A percentile compares a stretch with the other conserved stretches of the same genome.
Evolutionary conservation across 306 rosid species (phyloP).

Genomic region (Lathyrus sativus): DNA sequence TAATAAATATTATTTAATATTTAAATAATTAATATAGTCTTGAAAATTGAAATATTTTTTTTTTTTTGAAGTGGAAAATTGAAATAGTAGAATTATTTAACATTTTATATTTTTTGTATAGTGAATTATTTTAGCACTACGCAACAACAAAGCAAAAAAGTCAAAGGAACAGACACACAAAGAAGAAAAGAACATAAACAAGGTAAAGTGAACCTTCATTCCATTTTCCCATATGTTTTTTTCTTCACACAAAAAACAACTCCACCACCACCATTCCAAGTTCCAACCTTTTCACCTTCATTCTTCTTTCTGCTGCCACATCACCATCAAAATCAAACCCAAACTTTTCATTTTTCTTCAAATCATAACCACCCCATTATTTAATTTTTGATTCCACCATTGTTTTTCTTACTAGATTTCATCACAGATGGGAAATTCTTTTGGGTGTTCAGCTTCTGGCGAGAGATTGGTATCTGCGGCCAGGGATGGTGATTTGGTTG

Average conservation of each 20-base stretch:
- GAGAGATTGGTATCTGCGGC: slow-evolving; percentile 97
- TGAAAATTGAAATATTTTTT: too few species aligned
- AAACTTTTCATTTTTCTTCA: slow-evolving; percentile 12
- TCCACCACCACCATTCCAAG: neutral
- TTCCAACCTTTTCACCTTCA: neutral
- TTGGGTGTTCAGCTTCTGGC: slow-evolving; percentile 97
- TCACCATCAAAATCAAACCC: neutral
- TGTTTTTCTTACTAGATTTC: slow-evolving; percentile 28
- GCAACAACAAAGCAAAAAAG: neutral
- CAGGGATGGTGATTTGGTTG: slow-evolving; percentile 92
- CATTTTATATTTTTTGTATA: too few species aligned
- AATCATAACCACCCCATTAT: slow-evolving; percentile 34
- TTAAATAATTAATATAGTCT: too few species aligned
- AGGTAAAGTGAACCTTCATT: slow-evolving; percentile 25
- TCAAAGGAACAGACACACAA: slow-evolving; percentile 9
- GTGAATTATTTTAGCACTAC: neutral
- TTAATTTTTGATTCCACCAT: slow-evolving; percentile 44
- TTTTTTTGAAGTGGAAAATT: too few species aligned
- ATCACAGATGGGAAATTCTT: slow-evolving; percentile 80
- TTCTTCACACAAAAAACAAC: slow-evolving; percentile 11
- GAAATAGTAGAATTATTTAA: too few species aligned
- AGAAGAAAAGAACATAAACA: slow-evolving; percentile 4
- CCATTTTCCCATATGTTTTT: neutral
- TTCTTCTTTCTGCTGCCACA: too few species aligned
- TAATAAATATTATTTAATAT: too few species aligned